These are phyloP conservation scores for Ambrosia artemisiifolia DNA, from an alignment of 129 eudicot species.

Conservation along the genomic window DNA sequence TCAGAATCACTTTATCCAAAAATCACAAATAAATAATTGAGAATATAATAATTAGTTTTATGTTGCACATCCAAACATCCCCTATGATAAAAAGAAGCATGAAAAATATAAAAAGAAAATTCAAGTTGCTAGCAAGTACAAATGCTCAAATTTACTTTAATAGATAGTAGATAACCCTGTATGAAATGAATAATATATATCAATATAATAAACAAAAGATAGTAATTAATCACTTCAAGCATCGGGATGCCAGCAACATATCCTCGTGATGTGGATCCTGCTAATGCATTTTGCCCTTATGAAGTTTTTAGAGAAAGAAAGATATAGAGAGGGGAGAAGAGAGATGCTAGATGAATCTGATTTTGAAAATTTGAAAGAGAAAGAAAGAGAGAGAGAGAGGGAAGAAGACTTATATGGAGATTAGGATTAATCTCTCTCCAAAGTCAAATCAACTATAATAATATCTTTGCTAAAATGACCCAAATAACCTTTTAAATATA, in stretches of 20 bases:
- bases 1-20: not conserved
- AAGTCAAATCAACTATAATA: too few species aligned
- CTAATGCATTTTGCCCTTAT: too few species aligned
- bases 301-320: too few species aligned
- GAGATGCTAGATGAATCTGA: too few species aligned
- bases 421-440: too few species aligned
- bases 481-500: too few species aligned
- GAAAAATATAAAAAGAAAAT: not conserved
- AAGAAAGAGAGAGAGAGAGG: too few species aligned
- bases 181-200: not conserved
- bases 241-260: slow-evolving; percentile 21
- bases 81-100: not conserved
- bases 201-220: not conserved
- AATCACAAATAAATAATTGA: not conserved
- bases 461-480: too few species aligned
- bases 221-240: slow-evolving; percentile 20
- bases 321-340: too few species aligned
- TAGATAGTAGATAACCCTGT: too few species aligned
- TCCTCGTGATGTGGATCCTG: slow-evolving; percentile 25
- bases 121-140: slow-evolving; percentile 12
- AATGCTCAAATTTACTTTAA: not conserved
- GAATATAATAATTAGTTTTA: not conserved
- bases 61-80: not conserved
- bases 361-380: too few species aligned
- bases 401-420: too few species aligned